Base-by-base conservation (phyloP, 2,329 filamentous ascomycete genomes). In the Colletotrichum sp. region DNA sequence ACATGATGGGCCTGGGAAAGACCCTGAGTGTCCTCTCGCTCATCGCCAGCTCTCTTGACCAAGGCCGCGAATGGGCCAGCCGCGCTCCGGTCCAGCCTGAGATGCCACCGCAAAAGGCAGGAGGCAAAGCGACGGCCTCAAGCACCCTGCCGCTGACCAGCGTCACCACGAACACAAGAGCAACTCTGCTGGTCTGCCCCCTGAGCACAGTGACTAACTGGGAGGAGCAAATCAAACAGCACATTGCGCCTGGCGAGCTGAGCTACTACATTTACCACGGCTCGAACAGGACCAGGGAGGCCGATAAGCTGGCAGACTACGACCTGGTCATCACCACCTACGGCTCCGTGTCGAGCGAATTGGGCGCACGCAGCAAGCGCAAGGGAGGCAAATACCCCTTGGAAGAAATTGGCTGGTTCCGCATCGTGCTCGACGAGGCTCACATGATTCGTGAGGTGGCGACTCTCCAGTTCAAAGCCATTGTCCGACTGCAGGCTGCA, bases 281-380 rank as follows among this genome's bases (percentile, higher is more conserved):
- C 4, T 88, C 92, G 0, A 93, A 92, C 79, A 92, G 97, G 8
- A 93, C 91, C 77, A 94, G 93, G 77, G 92, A 96, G 78, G 85
- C 92, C 0, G 87, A 90, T 8, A 90, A 92, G 79, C 90, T 99
- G 19, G 90, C 93, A 1, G 86, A 92, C 39, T 95, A 93, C 80
- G 96, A 99, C 81, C 85, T 99, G 9, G 92, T 99, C 55, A 93
- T 99, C 73, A 98, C 97, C 0, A 98, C 97, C 0, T 99, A 99
- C 82, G 94, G 95, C 52, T 98, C 95, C 1, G 92, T 98, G 27
- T 93, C 95, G 0, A 95, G 94, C 76, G 96, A 99, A 82, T 90
- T 95, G 19, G 91, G 90, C 61, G 88, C 91, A 29, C 91, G 93
- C 32, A 90, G 88, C 72, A 92, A 92, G 74, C 86, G 88, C 36